Evolutionary conservation across 1,139 yeast genomes (phyloP), one percentile per base, ranked within the genome.

Genomic region (Pneumocystis sp.): DNA sequence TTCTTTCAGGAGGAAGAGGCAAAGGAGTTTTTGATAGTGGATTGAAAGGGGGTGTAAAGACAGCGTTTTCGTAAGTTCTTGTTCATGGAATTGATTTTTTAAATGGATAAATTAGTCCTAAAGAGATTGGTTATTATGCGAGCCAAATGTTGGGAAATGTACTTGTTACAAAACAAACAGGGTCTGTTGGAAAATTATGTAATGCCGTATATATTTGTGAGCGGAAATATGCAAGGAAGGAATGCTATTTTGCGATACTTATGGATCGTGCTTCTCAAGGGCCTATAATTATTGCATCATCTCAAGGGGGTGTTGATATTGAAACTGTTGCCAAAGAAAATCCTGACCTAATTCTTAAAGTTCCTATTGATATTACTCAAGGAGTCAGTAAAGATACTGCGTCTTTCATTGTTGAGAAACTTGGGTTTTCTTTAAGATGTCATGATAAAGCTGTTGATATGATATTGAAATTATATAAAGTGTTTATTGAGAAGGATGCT

Each of bases 281-380:
- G 72, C 96, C 97, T 69, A 82, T 93, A 80, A 89, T 93, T 75
- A 96, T 93, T 71, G 97, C 96, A 63, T 89, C 97, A 56, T 81
- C 96, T 71, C 95, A 93, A 81, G 99, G 99, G 81, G 99, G 99
- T 82, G 91, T 95, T 96, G 97, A 93, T 79, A 95, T 93, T 75
- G 99, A 93, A 82, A 96, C 96, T 77, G 97, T 95, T 71, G 99
- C 98, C 68, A 87, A 87, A 72, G 85, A 83, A 73, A 87, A 84
- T 78, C 99, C 99, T 66, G 84, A 83, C 68, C 96, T 96, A 72
- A 95, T 93, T 80, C 87, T 89, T 81, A 85, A 95, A 71, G 89
- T 86, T 83, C 82, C 87, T 71, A 85, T 93, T 67, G 85, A 86
- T 71, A 82, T 89, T 73, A 83, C 85, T 70, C 78, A 78, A 67